phyloP scores from a whole-genome alignment of 2,329 filamentous ascomycete species.

The Trichoderma brevicompactum region DNA sequence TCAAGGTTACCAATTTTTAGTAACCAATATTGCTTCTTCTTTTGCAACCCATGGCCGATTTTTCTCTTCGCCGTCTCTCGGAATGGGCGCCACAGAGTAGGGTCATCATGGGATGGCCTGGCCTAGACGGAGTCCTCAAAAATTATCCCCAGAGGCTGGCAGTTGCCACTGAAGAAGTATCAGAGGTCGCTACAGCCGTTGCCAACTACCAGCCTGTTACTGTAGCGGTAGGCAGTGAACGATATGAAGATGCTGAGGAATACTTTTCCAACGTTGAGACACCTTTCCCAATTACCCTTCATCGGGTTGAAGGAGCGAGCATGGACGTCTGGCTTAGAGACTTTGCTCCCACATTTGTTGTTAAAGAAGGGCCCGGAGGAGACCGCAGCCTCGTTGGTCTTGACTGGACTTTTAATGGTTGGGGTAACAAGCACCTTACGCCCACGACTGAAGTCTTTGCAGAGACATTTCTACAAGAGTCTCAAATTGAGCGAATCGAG shows the following conservation, averaged over 20 bases:
- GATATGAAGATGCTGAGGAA: slow-evolving; percentile 28
- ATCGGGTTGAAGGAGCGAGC: slow-evolving; percentile 24
- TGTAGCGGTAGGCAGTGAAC: slow-evolving; percentile 31
- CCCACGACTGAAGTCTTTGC: slow-evolving; percentile 30
- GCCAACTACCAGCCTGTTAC: slow-evolving; percentile 38
- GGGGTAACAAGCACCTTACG: slow-evolving; percentile 35
- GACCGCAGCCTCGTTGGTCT: slow-evolving; percentile 30
- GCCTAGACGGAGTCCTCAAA: slow-evolving; percentile 12
- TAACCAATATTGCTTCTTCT: background rate
- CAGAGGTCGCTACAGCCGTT: slow-evolving; percentile 35
- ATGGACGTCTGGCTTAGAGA: slow-evolving; percentile 40
- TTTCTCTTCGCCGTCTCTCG: slow-evolving; percentile 25
- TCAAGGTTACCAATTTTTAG: too few species aligned
- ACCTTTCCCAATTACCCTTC: slow-evolving; percentile 24
- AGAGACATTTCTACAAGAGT: slow-evolving; percentile 11
- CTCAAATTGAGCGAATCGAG: background rate
- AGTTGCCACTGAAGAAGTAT: slow-evolving; percentile 34
- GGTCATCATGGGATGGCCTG: slow-evolving; percentile 30
- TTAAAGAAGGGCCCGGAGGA: background rate
- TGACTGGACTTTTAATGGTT: slow-evolving; percentile 39
- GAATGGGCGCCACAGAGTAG: slow-evolving; percentile 30
- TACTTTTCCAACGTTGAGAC: slow-evolving; percentile 21
- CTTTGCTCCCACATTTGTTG: slow-evolving; percentile 36
- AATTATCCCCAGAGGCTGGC: slow-evolving; percentile 13
- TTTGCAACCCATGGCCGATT: slow-evolving; percentile 2